A percentile compares a stretch with the other conserved stretches of the same genome.
Evolutionary conservation across 1,139 yeast species (phyloP).

Genomic region (Saccharomyces hybrid): DNA sequence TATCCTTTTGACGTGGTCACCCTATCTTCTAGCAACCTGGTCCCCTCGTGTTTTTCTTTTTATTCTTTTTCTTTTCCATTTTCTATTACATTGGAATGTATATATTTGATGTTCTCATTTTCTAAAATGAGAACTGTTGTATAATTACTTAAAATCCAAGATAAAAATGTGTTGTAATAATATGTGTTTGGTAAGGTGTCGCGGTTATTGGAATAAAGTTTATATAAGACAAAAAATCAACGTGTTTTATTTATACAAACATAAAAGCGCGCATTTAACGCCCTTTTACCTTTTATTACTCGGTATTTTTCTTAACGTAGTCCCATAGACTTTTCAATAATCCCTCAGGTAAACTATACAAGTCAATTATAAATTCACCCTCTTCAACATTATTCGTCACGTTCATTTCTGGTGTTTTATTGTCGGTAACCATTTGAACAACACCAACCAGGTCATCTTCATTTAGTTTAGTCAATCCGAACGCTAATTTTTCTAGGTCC

Average conservation of each 20-base stretch:
- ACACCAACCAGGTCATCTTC: conserved; percentile 93
- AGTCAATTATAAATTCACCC: conserved; percentile 95
- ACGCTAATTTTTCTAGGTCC: conserved; percentile 85
- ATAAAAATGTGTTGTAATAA: not conserved
- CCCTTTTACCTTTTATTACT: conserved; percentile 8
- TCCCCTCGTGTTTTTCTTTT: not conserved
- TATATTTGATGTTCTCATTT: not conserved
- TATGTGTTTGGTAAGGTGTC: not conserved
- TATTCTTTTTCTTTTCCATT: not conserved
- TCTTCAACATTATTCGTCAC: conserved; percentile 92
- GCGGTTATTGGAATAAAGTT: not conserved
- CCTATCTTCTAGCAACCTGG: not conserved
- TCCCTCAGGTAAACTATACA: conserved; percentile 88
- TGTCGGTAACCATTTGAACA: conserved; percentile 96
- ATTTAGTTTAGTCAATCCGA: conserved; percentile 74
- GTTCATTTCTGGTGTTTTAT: conserved; percentile 91
- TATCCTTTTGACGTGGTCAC: not conserved
- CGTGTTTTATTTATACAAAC: not conserved
- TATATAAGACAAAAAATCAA: not conserved
- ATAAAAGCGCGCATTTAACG: not conserved
- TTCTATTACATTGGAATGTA: not conserved
- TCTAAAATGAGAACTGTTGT: not conserved
- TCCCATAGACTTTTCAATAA: conserved; percentile 92
- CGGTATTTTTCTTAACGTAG: conserved; percentile 61
- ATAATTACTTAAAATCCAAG: conserved; percentile 1